Conservation (phyloP, 1,284 basidiomycete species). For the Trametes polyzona region DNA sequence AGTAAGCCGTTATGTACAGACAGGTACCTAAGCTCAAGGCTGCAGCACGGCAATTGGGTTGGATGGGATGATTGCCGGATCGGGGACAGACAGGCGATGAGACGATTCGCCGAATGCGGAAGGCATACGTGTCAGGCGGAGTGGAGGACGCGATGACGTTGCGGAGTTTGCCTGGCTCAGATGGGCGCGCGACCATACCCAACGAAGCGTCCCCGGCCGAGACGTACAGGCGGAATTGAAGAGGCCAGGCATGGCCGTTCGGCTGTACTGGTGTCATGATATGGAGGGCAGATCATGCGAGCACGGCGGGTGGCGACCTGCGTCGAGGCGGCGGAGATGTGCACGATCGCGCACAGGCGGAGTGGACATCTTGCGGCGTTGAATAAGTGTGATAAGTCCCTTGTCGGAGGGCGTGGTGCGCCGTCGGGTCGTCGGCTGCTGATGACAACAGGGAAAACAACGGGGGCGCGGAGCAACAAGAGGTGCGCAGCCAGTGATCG, state of each 20-base stretch:
- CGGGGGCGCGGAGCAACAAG: background rate
- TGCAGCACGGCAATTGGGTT: no score
- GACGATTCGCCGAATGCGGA: background rate
- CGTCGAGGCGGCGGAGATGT: constrained; percentile 2
- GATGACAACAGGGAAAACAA: background rate
- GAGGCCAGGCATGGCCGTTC: background rate
- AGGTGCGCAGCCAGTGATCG: constrained; percentile 9
- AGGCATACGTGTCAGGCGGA: constrained; percentile 1
- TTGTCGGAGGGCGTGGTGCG: no score
- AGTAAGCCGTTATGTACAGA: no score
- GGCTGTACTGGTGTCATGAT: constrained; percentile 6
- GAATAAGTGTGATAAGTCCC: background rate
- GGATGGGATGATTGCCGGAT: background rate
- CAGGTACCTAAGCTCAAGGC: no score
- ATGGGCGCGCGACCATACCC: background rate
- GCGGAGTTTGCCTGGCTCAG: background rate
- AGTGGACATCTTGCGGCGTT: background rate
- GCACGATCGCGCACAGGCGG: constrained; percentile 6
- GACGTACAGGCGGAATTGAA: background rate
- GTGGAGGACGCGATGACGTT: background rate
- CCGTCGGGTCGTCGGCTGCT: background rate
- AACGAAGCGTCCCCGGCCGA: background rate
- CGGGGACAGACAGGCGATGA: background rate
- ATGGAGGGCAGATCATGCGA: background rate
- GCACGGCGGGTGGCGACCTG: background rate